phyloP scores from a whole-genome alignment of 495 filamentous ascomycete species.

The Trypethelium eluteriae region DNA sequence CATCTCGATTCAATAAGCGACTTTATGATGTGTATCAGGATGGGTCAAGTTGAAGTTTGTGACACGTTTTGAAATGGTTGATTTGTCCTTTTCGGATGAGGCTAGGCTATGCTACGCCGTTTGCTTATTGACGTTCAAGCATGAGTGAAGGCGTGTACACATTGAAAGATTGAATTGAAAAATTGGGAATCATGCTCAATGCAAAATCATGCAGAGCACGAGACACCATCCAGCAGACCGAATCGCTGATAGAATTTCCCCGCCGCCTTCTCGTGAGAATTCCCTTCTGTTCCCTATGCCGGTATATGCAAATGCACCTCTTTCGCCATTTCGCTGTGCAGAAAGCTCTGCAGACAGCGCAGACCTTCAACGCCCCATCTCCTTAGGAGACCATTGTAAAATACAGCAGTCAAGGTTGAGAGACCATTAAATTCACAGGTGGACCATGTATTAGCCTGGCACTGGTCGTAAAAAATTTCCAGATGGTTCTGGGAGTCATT shows the following conservation, averaged over 20 bases:
- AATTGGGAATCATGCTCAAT: not conserved
- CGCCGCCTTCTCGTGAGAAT: not conserved
- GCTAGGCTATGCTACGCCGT: not conserved
- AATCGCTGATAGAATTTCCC: not conserved
- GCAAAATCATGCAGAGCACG: slow-evolving; percentile 3
- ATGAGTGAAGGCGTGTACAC: not conserved
- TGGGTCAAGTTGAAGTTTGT: not conserved
- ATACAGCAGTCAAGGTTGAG: not conserved
- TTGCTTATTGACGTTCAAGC: not conserved
- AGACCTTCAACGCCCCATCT: not conserved
- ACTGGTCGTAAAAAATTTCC: not conserved
- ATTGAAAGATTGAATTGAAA: not conserved
- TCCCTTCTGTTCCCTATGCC: not conserved
- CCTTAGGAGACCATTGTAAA: not conserved
- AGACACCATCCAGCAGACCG: not conserved
- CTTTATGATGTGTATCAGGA: not conserved
- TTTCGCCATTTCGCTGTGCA: not conserved
- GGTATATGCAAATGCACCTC: not conserved
- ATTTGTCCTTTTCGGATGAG: not conserved
- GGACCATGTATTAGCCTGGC: not conserved
- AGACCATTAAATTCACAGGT: not conserved
- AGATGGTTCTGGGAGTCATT: not conserved
- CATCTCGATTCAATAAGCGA: not conserved
- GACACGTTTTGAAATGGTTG: not conserved
- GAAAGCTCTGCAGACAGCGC: not conserved